A percentile compares a stretch with the other conserved stretches of the same genome.
Evolutionary conservation across 495 filamentous ascomycete species (phyloP).

Genomic region (Penicillium lagena): DNA sequence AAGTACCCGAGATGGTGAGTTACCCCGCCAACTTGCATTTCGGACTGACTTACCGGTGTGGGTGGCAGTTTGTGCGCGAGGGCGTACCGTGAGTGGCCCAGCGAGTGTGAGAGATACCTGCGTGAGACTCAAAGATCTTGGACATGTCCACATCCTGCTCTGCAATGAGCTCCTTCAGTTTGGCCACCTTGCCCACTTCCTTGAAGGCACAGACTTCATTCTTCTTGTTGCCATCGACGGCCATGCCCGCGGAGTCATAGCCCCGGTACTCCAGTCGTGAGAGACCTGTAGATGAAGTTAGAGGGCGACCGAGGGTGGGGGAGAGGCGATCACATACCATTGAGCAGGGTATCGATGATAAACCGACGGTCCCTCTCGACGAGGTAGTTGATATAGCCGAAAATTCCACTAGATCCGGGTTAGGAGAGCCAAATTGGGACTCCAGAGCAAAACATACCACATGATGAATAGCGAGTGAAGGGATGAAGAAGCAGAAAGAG

Average conservation of each 20-base stretch:
- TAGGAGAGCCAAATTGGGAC: background rate
- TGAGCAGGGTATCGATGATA: constrained; percentile 92
- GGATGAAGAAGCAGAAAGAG: background rate
- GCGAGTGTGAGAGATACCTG: constrained; percentile 95
- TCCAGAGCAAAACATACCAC: constrained; percentile 24
- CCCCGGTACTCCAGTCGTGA: constrained; percentile 89
- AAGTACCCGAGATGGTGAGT: no score
- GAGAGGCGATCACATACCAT: constrained; percentile 53
- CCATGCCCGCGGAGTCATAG: constrained; percentile 95
- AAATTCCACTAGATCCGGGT: constrained; percentile 73
- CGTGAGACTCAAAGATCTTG: constrained; percentile 94
- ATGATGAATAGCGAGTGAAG: constrained; percentile 15
- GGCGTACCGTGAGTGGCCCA: constrained; percentile 98
- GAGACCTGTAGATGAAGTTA: constrained; percentile 48
- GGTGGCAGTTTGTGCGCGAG: constrained; percentile 93
- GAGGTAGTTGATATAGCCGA: constrained; percentile 87
- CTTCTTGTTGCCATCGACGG: constrained; percentile 97
- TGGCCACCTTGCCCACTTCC: constrained; percentile 97
- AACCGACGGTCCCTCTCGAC: constrained; percentile 95
- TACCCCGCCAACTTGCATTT: no score
- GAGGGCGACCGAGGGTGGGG: constrained; percentile 1
- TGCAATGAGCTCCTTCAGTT: constrained; percentile 87
- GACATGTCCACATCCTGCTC: constrained; percentile 74
- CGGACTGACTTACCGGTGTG: constrained; percentile 70
- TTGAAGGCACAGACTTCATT: constrained; percentile 96